Base-by-base conservation (phyloP, 208 protist genomes). In the Acanthamoeba lenticulata region DNA sequence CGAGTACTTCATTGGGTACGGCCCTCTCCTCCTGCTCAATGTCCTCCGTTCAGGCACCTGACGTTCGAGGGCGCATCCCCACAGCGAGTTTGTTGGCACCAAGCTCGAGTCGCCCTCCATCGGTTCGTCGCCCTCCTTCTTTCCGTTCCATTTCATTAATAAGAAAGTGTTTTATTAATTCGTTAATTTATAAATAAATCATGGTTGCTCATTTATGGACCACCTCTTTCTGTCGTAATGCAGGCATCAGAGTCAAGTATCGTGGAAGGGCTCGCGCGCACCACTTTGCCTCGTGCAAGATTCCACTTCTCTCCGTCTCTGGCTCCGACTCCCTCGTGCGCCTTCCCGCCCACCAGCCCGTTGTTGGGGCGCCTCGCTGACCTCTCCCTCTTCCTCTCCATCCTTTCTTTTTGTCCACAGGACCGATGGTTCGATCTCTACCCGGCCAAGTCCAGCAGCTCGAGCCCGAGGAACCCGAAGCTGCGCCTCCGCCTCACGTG, bases 1-100 rank as follows among this genome's bases (percentile, higher is more conserved):
- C 29, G 65, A 74, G 65, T 74, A 74, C 65, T 74, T 74, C 65
- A 74, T 74, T 11, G 65, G 65, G 65, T 74, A 74, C 65, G 7
- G 60, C 60, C 17, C 5, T 74, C 65, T 74, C 3, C 6, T 36
- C 3, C n/a, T 74, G 6, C 27, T 9, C 52, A n/a, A 24, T 19
- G 19, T 21, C 52, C 27, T 21, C 15, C 17, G 3, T 36, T 32
- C 62, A 2, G n/a, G 62, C 21, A 27, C 15, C 11, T 60, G 15
- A 60, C 15, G 15, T 60, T 27, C 52, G 21, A 27, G 21, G 15
- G 11, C 52, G 11, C 21, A 27, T 21, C 52, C 52, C 52, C 21
- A 21, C 52, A 74, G 65, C 5, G 65, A 74, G 1, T 74, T 74
- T 40, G 65, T 74, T 5, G 65, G 65, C 65, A 74, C 65, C 5